phyloP scores from a whole-genome alignment of 1,284 basidiomycete species.

The Austropuccinia psidii region DNA sequence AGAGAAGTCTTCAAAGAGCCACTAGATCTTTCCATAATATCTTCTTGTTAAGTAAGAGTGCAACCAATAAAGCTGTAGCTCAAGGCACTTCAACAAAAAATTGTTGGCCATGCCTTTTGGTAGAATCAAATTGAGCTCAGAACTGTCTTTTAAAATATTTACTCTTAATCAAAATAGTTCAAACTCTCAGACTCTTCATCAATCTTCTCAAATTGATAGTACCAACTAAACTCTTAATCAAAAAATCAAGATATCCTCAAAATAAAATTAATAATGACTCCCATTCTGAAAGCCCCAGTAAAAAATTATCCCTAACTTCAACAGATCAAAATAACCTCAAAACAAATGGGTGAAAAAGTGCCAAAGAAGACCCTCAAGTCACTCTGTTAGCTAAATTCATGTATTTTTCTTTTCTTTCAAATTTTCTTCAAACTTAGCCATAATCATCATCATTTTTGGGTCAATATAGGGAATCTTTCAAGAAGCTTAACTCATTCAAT shows the following conservation, averaged over 20 bases:
- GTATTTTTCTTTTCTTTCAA: neutral
- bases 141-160: neutral
- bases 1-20: slow-evolving; percentile 84
- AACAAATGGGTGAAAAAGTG: neutral
- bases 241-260: neutral
- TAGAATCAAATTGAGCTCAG: slow-evolving; percentile 50
- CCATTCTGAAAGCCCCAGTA: neutral
- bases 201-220: neutral
- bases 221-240: neutral
- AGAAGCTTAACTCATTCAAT: slow-evolving; percentile 40
- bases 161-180: neutral
- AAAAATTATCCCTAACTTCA: neutral
- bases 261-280: neutral
- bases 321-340: neutral
- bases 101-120: slow-evolving; percentile 92
- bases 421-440: neutral
- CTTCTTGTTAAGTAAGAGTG: slow-evolving; percentile 77
- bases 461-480: slow-evolving; percentile 42
- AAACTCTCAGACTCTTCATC: neutral
- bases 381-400: slow-evolving; percentile 35
- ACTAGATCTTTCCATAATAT: slow-evolving; percentile 95
- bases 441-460: neutral
- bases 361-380: slow-evolving; percentile 25
- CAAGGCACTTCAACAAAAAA: slow-evolving; percentile 92
- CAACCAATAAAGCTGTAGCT: slow-evolving; percentile 89